Percentiles rank a stretch among this genome's conserved stretches.
These are phyloP conservation scores for Calvatia gigantea DNA, from an alignment of 768 basidiomycete genomes.

Conservation along the genomic window DNA sequence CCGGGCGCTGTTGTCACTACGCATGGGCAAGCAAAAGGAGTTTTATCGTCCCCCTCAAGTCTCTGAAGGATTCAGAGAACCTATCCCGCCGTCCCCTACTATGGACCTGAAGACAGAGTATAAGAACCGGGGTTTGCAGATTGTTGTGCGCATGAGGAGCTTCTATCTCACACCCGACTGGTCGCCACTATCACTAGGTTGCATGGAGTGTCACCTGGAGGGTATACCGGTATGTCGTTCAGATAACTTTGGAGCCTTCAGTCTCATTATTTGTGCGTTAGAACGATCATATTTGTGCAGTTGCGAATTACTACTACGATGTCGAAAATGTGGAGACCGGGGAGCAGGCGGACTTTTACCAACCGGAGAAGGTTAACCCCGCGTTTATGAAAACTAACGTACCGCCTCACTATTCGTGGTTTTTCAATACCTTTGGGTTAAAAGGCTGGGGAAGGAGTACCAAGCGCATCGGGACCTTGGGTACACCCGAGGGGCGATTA, in stretches of 20 bases:
- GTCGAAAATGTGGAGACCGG: constrained; percentile 13
- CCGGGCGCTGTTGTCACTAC: too few species aligned
- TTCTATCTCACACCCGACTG: constrained; percentile 18
- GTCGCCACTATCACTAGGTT: constrained; percentile 16
- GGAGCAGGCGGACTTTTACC: constrained; percentile 12
- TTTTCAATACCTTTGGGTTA: too few species aligned
- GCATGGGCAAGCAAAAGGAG: too few species aligned
- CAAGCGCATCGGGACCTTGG: too few species aligned
- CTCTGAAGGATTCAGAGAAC: constrained; percentile 15
- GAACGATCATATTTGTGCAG: constrained; percentile 21
- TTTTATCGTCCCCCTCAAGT: constrained; percentile 18
- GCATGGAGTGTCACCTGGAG: constrained; percentile 19
- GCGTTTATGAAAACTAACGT: too few species aligned
- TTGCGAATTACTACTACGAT: constrained; percentile 17
- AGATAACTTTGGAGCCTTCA: not conserved
- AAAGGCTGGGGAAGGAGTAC: too few species aligned
- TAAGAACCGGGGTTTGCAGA: constrained; percentile 11
- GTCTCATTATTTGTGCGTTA: too few species aligned
- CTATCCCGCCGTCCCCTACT: constrained; percentile 15
- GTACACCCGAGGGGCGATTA: constrained; percentile 22
- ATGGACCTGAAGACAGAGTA: not conserved
- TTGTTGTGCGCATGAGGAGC: constrained; percentile 17
- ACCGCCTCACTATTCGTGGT: too few species aligned
- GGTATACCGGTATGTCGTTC: not conserved
- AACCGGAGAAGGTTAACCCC: constrained; percentile 17